Evolutionary conservation across 768 basidiomycete genomes (phyloP).

Genomic region (Suillus fuscotomentosus): DNA sequence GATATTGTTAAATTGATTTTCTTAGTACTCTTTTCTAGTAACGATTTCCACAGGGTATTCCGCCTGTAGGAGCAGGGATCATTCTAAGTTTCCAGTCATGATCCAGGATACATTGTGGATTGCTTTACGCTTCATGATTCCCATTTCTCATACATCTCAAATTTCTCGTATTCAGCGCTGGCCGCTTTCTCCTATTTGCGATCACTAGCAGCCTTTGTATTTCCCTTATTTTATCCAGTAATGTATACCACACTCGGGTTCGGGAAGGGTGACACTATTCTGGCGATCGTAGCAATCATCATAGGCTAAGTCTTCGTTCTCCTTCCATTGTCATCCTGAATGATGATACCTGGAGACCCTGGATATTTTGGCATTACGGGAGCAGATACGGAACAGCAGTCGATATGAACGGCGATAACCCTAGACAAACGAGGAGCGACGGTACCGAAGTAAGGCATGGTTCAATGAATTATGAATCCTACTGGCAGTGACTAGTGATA

Average conservation of each 20-base stretch:
- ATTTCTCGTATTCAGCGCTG: constrained; percentile 42
- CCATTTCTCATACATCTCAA: neutral
- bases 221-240: constrained; percentile 72
- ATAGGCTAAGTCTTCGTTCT: constrained; percentile 41
- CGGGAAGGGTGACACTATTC: constrained; percentile 66
- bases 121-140: too few relatives aligned
- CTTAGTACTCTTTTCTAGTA: too few relatives aligned
- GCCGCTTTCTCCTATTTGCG: constrained; percentile 65
- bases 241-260: constrained; percentile 69
- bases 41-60: too few relatives aligned
- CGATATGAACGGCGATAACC: constrained; percentile 30
- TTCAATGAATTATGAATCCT: neutral
- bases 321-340: neutral
- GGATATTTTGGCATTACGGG: constrained; percentile 44
- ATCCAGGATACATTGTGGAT: too few relatives aligned
- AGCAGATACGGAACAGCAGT: constrained; percentile 45
- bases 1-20: neutral
- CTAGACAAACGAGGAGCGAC: neutral
- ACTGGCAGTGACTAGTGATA: too few relatives aligned
- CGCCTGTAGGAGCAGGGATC: too few relatives aligned
- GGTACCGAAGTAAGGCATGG: neutral
- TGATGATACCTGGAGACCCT: constrained; percentile 33
- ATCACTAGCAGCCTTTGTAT: constrained; percentile 68
- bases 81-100: too few relatives aligned
- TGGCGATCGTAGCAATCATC: constrained; percentile 55